Evolutionary conservation across 352 stramenopile genomes (phyloP).

Genomic region (Phytophthora parvispora): DNA sequence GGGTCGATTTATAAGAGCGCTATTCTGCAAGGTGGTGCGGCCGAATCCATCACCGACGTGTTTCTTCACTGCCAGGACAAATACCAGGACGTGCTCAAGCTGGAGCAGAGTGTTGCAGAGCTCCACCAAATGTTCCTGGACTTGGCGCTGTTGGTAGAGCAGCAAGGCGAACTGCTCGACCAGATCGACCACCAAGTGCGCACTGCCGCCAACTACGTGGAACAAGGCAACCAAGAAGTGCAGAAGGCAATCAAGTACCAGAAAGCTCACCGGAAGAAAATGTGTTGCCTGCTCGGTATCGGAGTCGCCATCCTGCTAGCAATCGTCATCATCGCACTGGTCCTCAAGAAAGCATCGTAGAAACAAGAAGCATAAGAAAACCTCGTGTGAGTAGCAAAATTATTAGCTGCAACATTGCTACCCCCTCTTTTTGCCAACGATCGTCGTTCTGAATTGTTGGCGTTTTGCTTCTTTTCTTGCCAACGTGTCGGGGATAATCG

Average conservation of each 20-base stretch:
- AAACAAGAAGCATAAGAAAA: constrained; percentile 2
- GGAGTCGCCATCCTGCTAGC: constrained; percentile 83
- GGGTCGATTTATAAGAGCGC: constrained; percentile 90
- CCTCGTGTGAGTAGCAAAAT: constrained; percentile 10
- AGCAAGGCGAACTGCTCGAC: constrained; percentile 98
- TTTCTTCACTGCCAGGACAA: constrained; percentile 98
- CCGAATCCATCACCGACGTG: constrained; percentile 90
- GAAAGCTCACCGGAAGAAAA: constrained; percentile 98
- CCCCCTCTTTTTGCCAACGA: constrained; percentile 12
- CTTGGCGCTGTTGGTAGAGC: constrained; percentile 98
- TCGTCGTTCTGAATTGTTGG: background rate
- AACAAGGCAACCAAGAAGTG: constrained; percentile 97
- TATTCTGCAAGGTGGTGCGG: constrained; percentile 80
- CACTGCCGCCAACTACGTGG: constrained; percentile 97
- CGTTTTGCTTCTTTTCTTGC: constrained; percentile 1
- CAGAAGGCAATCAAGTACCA: constrained; percentile 97
- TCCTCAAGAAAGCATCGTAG: constrained; percentile 59
- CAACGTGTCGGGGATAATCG: background rate
- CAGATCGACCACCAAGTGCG: constrained; percentile 98
- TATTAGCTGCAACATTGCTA: constrained; percentile 17
- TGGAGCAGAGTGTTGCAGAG: constrained; percentile 98
- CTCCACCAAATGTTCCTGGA: constrained; percentile 99
- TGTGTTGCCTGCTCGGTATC: constrained; percentile 92
- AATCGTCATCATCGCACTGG: constrained; percentile 78
- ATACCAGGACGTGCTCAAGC: constrained; percentile 98